Evolutionary conservation across 768 basidiomycete genomes (phyloP).

Genomic region (Panaeolus cyanescens): DNA sequence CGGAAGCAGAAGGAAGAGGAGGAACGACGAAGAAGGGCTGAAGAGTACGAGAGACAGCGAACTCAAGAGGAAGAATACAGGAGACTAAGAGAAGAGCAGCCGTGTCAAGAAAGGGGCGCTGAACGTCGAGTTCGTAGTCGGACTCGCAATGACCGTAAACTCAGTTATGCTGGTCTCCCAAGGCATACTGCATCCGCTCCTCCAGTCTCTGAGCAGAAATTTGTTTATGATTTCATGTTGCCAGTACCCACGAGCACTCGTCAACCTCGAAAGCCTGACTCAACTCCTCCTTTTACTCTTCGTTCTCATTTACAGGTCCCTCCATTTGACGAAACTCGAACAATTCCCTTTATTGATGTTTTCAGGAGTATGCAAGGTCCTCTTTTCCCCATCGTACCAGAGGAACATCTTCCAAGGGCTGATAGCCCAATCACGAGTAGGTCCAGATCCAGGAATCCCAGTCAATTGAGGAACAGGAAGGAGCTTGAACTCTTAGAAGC

Average conservation of each 20-base stretch:
- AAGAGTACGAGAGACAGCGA: slow-evolving; percentile 25
- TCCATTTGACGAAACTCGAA: slow-evolving; percentile 35
- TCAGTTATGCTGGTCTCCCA: slow-evolving; percentile 16
- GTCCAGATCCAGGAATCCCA: slow-evolving; percentile 21
- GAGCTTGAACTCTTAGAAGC: slow-evolving; percentile 41
- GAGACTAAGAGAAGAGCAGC: slow-evolving; percentile 20
- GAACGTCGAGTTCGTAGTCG: slow-evolving; percentile 13
- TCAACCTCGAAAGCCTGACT: slow-evolving; percentile 5
- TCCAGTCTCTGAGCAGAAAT: slow-evolving; percentile 8
- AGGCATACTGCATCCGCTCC: slow-evolving; percentile 8
- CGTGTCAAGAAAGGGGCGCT: slow-evolving; percentile 8
- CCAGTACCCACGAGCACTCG: slow-evolving; percentile 6
- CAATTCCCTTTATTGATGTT: slow-evolving; percentile 59
- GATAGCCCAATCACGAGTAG: slow-evolving; percentile 12
- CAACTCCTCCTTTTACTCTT: slow-evolving; percentile 24
- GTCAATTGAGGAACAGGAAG: slow-evolving; percentile 20
- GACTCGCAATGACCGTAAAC: slow-evolving; percentile 15
- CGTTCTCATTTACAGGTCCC: slow-evolving; percentile 17
- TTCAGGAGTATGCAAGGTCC: slow-evolving; percentile 58
- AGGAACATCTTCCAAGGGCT: slow-evolving; percentile 19
- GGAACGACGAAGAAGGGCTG: slow-evolving; percentile 24
- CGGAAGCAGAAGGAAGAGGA: slow-evolving; percentile 27
- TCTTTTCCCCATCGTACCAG: slow-evolving; percentile 48
- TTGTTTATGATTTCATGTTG: slow-evolving; percentile 19
- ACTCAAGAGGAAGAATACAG: slow-evolving; percentile 26